Base-by-base conservation (phyloP, 2,329 filamentous ascomycete species). In the Metarhizium guizhouense region DNA sequence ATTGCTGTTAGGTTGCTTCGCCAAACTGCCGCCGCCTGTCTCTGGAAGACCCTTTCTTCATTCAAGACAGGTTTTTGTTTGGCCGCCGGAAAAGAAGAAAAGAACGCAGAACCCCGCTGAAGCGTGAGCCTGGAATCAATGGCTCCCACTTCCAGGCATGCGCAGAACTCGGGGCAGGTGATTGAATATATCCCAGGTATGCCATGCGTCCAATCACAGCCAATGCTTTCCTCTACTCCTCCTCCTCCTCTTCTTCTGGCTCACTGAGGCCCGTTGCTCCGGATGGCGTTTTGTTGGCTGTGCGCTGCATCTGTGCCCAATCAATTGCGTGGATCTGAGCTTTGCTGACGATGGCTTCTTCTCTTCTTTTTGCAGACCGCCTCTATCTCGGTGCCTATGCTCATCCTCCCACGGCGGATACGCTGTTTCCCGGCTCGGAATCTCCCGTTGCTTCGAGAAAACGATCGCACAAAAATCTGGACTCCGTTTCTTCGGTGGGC, bases 131-230 rank as follows among this genome's bases (percentile, higher is more conserved):
- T 66, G 61, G 62, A 59, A 65, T 30, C 64, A 64, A 82, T 81
- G 79, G 74, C 76, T 61, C 77, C 78, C 71, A 76, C 78, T 61
- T 73, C 70, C 62, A 68, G 69, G 70, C 72, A 69, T 67, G 66
- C 68, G 67, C 81, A 70, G 52, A 88, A 84, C 72, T 83, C 89
- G 75, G 91, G 90, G 60, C 90, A 95, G 76, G 85, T 96, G 65
- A 92, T 96, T 69, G 92, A 96, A 77, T 96, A 96, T 73, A 95
- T 96, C 66, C 88, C 91, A 77, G 89, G 91, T 95, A 79, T 66
- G 83, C 76, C 10, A 13, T 16, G 42, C 45, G 7, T 29, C 20
- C 20, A 30, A 30, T 10, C 20, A n/a, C 18, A 20, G 16, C 4
- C 45, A 48, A 13, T 11, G 45, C 16, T 7, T 14, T 14, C 25